Conservation (phyloP, 768 basidiomycete species). For the Clavulina sp. region DNA sequence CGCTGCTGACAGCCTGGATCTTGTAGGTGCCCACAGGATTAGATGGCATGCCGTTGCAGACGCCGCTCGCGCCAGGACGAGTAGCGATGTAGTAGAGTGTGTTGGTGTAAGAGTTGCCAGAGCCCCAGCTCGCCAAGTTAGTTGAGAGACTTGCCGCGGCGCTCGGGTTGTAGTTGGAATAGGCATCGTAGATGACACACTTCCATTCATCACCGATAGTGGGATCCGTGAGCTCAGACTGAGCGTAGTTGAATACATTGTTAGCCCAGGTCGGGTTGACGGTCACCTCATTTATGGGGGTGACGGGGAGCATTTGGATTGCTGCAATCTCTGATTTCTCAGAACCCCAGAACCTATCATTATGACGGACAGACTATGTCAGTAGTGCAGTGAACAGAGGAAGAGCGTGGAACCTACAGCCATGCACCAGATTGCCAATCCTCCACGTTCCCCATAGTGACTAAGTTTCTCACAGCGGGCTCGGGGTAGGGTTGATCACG, state of each 20-base stretch:
- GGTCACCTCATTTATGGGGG: conserved; percentile 21
- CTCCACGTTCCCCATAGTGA: too few species aligned
- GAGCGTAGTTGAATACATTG: conserved; percentile 17
- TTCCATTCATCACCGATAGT: conserved; percentile 22
- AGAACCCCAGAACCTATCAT: conserved; percentile 23
- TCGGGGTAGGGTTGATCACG: too few species aligned
- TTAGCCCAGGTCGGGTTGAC: conserved; percentile 21
- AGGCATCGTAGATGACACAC: conserved; percentile 21
- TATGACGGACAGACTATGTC: background rate
- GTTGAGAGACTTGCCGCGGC: conserved; percentile 18
- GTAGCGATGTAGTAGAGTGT: conserved; percentile 21
- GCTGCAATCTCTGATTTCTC: conserved; percentile 21
- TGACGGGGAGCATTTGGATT: conserved; percentile 23
- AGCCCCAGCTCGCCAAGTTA: conserved; percentile 20
- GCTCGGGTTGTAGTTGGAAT: conserved; percentile 17
- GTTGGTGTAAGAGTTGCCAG: conserved; percentile 20
- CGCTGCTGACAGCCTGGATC: too few species aligned
- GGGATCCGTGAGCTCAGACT: conserved; percentile 14
- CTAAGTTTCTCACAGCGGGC: too few species aligned
- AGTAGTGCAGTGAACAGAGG: background rate
- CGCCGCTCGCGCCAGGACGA: too few species aligned
- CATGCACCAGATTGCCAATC: too few species aligned
- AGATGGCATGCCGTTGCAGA: too few species aligned
- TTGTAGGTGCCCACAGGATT: too few species aligned
- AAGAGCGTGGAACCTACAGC: too few species aligned